Conservation (phyloP, 768 basidiomycete species). For the Obba rivulosa region DNA sequence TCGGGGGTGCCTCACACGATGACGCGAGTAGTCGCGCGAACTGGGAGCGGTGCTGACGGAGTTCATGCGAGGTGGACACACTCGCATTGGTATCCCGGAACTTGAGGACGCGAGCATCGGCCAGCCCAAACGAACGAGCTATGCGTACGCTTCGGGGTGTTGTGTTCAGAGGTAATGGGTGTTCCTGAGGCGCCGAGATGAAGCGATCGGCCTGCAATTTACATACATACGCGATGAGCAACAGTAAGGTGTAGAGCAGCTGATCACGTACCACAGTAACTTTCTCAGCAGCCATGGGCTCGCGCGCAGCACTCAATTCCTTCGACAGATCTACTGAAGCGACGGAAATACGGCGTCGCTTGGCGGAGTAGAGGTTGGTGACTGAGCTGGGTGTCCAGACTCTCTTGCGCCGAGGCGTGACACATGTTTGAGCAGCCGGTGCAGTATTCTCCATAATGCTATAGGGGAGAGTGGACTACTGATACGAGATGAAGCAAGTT, state of each 20-base stretch:
- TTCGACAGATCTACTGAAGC: background rate
- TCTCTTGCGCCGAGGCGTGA: constrained; percentile 1
- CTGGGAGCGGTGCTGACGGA: constrained; percentile 45
- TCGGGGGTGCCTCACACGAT: constrained; percentile 25
- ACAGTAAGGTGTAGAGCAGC: background rate
- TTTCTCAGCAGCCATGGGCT: background rate
- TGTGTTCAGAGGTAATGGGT: constrained; percentile 47
- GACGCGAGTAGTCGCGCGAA: constrained; percentile 44
- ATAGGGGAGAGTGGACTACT: background rate
- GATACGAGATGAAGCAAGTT: too few relatives aligned
- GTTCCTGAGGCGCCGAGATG: constrained; percentile 47
- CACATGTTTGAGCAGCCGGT: background rate
- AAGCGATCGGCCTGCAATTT: constrained; percentile 53
- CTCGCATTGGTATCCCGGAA: constrained; percentile 36
- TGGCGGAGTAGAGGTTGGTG: constrained; percentile 3
- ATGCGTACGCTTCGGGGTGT: constrained; percentile 68
- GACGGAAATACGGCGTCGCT: constrained; percentile 1
- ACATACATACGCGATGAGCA: background rate
- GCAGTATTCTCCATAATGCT: background rate
- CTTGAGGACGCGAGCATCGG: constrained; percentile 50
- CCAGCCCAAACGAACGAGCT: constrained; percentile 54
- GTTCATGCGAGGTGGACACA: constrained; percentile 34
- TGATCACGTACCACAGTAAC: background rate
- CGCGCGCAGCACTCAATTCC: background rate
- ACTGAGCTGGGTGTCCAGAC: constrained; percentile 1